Percentiles rank a stretch among this genome's conserved stretches.
Evolutionary conservation across 257 asterid species (phyloP).

Genomic region (Plantago ovata): DNA sequence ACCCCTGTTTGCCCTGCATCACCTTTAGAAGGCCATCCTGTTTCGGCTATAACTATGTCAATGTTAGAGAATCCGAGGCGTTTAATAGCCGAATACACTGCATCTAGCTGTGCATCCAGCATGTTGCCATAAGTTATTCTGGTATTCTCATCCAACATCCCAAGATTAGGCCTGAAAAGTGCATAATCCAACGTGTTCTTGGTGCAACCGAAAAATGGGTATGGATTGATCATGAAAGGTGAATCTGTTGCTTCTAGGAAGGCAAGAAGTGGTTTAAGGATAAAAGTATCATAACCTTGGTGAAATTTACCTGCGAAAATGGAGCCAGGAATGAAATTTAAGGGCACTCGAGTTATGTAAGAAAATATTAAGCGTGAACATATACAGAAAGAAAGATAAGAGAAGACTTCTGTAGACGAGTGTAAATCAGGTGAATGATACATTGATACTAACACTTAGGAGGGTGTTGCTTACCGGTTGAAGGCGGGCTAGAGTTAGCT

Average conservation of each 20-base stretch:
- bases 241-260: constrained; percentile 21
- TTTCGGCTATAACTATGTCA: constrained; percentile 41
- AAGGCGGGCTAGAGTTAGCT: constrained; percentile 58
- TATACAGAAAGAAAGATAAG: background rate
- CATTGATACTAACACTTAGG: no score
- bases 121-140: constrained; percentile 29
- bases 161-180: constrained; percentile 27
- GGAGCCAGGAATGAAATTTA: background rate
- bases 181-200: constrained; percentile 22
- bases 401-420: no score
- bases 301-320: constrained; percentile 11
- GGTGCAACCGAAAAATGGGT: constrained; percentile 32
- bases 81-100: constrained; percentile 36
- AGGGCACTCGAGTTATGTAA: no score
- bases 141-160: constrained; percentile 19
- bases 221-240: constrained; percentile 33
- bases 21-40: constrained; percentile 54
- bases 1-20: constrained; percentile 37
- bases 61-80: constrained; percentile 29
- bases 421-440: no score
- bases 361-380: background rate
- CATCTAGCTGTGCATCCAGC: constrained; percentile 43
- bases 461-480: constrained; percentile 28
- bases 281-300: constrained; percentile 16
- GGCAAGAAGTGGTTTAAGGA: constrained; percentile 21